A percentile compares a stretch with the other conserved stretches of the same genome.
These are phyloP conservation scores for Fraxinus excelsior DNA, from an alignment of 257 asterid genomes.

Conservation along the genomic window DNA sequence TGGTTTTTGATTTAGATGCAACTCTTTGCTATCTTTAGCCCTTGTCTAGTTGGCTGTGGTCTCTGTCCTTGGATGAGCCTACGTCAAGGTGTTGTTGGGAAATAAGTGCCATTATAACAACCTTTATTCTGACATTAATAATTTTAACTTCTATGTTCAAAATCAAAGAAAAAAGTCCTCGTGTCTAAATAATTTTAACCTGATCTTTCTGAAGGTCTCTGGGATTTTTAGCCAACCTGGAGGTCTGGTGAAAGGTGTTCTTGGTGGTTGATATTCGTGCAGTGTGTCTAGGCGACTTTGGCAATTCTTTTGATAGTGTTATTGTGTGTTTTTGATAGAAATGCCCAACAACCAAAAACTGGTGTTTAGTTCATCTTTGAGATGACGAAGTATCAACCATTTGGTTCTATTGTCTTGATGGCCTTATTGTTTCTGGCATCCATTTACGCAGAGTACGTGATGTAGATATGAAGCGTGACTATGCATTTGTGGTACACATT, in stretches of 20 bases:
- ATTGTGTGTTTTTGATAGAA: slow-evolving; percentile 53
- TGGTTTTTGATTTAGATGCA: neutral
- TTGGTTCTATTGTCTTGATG: slow-evolving; percentile 59
- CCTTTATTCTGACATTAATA: slow-evolving; percentile 16
- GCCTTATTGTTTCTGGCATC: slow-evolving; percentile 70
- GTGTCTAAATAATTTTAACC: slow-evolving; percentile 42
- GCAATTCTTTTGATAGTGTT: too few species aligned
- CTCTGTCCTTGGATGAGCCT: slow-evolving; percentile 9
- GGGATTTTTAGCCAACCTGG: slow-evolving; percentile 57
- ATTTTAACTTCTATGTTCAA: slow-evolving; percentile 16
- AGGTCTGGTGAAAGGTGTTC: slow-evolving; percentile 64
- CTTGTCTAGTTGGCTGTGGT: neutral
- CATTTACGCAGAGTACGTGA: slow-evolving; percentile 66
- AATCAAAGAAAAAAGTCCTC: slow-evolving; percentile 36
- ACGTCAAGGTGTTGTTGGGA: slow-evolving; percentile 15
- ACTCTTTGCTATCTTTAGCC: neutral
- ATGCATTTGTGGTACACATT: slow-evolving; percentile 59
- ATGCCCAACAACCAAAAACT: slow-evolving; percentile 49
- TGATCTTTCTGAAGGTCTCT: slow-evolving; percentile 64
- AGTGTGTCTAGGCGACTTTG: too few species aligned
- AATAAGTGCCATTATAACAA: slow-evolving; percentile 5
- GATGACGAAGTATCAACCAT: slow-evolving; percentile 57
- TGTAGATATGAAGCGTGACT: slow-evolving; percentile 74
- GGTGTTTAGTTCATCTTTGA: slow-evolving; percentile 61
- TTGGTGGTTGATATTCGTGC: slow-evolving; percentile 36